These are phyloP conservation scores for Blastocystis sp. DNA, from an alignment of 352 stramenopile species.

Conservation along the genomic window DNA sequence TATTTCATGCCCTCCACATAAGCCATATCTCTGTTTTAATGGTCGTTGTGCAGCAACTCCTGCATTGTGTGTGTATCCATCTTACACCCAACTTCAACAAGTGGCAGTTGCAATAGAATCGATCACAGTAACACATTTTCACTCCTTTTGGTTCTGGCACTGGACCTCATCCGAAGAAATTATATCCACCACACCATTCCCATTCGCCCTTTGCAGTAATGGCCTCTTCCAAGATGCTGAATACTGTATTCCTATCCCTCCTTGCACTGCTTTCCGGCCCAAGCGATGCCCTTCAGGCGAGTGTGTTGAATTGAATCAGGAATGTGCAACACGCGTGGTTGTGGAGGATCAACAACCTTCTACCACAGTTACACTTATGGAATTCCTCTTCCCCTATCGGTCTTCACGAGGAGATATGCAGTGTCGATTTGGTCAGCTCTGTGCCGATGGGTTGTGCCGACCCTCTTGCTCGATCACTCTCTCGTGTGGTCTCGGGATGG, in stretches of 20 bases:
- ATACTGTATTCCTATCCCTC: neutral
- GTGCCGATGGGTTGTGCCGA: neutral
- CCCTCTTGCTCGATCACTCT: neutral
- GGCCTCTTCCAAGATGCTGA: neutral
- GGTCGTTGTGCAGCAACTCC: slow-evolving; percentile 27
- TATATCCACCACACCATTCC: neutral
- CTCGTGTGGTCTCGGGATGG: neutral
- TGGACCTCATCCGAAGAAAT: neutral
- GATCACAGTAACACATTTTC: neutral
- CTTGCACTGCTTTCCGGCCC: neutral
- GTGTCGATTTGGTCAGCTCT: slow-evolving; percentile 11
- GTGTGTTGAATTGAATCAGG: neutral
- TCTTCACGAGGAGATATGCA: too few relatives aligned
- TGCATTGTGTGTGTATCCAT: neutral
- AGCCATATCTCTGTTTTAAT: slow-evolving; percentile 40
- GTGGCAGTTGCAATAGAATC: neutral
- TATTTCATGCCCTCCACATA: neutral
- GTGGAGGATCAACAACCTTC: neutral
- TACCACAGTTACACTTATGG: neutral
- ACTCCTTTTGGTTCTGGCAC: neutral
- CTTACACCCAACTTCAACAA: neutral
- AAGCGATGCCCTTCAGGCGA: neutral
- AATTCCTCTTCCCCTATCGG: neutral
- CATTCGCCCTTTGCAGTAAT: slow-evolving; percentile 20
- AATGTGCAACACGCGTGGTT: neutral